Conservation (phyloP, 208 protist species). For the Acanthamoeba triangularis region DNA sequence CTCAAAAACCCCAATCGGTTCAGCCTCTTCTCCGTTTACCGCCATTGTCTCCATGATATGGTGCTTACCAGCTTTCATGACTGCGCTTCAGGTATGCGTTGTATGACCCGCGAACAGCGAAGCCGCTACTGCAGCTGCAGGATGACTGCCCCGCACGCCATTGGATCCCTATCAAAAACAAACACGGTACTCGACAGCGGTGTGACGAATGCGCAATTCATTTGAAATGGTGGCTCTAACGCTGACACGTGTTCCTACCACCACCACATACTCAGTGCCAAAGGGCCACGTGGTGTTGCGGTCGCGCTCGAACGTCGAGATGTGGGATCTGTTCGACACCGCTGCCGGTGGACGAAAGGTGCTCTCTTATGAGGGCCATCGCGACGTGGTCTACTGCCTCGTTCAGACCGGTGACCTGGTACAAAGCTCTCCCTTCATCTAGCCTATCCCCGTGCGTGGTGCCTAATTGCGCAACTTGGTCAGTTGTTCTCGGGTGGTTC, state of each 20-base stretch:
- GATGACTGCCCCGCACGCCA: neutral
- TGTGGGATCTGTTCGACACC: constrained; percentile 24
- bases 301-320: neutral
- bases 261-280: neutral
- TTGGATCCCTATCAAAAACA: constrained; percentile 13
- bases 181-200: neutral
- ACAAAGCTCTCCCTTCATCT: neutral
- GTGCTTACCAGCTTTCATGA: neutral
- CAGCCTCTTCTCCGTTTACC: neutral
- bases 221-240: neutral
- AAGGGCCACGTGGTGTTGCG: neutral
- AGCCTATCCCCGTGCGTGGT: neutral
- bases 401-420: constrained; percentile 19
- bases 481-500: neutral
- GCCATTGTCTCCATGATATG: neutral
- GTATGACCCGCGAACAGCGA: neutral
- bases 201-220: neutral
- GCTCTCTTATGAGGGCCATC: constrained; percentile 18
- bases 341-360: neutral
- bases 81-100: neutral
- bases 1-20: constrained; percentile 1
- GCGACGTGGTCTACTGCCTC: neutral
- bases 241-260: neutral
- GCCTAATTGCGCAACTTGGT: neutral
- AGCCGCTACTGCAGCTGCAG: neutral